phyloP scores from a whole-genome alignment of 441 rosid species.

The Populus trichocarpa region DNA sequence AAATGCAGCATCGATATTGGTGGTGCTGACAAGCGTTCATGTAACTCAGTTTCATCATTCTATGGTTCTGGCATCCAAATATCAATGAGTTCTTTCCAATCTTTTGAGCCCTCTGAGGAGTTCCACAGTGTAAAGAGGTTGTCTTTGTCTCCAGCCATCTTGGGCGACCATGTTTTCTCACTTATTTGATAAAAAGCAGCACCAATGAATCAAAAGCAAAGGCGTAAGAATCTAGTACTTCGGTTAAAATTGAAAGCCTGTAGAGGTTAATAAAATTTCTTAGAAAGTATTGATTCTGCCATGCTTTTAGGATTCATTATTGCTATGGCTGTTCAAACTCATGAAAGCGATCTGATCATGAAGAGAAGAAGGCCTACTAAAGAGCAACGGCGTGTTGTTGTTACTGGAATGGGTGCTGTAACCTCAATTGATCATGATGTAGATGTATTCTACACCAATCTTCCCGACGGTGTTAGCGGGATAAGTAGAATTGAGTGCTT shows the following conservation, averaged over 20 bases:
- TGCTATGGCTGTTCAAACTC: constrained; percentile 60
- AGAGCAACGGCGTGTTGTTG: constrained; percentile 62
- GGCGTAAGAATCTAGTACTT: constrained; percentile 1
- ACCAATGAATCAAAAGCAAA: background rate
- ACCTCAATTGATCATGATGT: constrained; percentile 65
- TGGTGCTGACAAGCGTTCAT: background rate
- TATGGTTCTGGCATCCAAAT: constrained; percentile 9
- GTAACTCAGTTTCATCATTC: constrained; percentile 8
- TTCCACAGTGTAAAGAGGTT: background rate
- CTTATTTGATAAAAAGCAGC: constrained; percentile 2
- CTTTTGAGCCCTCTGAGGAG: constrained; percentile 6
- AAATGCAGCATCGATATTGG: background rate
- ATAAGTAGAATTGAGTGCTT: constrained; percentile 69
- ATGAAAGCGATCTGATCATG: constrained; percentile 33
- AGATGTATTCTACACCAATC: constrained; percentile 57
- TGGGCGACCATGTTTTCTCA: constrained; percentile 5
- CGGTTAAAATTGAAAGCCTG: constrained; percentile 2
- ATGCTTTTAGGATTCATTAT: constrained; percentile 38
- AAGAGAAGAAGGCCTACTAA: constrained; percentile 50
- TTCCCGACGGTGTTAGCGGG: constrained; percentile 74
- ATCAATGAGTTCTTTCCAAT: constrained; percentile 13
- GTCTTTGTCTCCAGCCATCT: background rate
- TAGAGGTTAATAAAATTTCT: background rate
- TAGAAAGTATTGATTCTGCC: background rate
- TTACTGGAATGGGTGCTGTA: constrained; percentile 76